Evolutionary conservation across 2,329 filamentous ascomycete species (phyloP).

Genomic region (Aspergillus sp.): DNA sequence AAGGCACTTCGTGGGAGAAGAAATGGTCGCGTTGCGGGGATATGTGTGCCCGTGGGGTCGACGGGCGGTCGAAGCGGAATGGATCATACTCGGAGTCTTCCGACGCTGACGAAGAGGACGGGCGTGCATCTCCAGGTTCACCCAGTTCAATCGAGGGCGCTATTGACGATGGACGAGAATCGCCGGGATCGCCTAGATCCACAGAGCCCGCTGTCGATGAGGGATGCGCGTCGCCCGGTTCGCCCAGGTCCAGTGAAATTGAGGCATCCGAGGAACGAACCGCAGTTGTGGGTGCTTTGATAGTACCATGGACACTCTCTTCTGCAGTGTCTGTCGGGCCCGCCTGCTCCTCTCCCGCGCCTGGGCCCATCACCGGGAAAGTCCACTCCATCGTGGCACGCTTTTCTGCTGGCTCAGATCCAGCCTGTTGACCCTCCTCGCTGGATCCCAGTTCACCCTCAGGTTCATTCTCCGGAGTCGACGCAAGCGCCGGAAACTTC

Average conservation of each 20-base stretch:
- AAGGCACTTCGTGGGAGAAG: slow-evolving; percentile 18
- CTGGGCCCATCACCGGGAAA: slow-evolving; percentile 37
- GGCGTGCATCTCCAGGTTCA: slow-evolving; percentile 24
- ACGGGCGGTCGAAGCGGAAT: slow-evolving; percentile 32
- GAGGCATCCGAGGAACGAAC: slow-evolving; percentile 9
- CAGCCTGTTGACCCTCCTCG: slow-evolving; percentile 3
- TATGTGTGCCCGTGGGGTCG: slow-evolving; percentile 14
- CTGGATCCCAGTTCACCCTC: slow-evolving; percentile 4
- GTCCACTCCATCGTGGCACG: slow-evolving; percentile 46
- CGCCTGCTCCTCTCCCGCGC: slow-evolving; percentile 8
- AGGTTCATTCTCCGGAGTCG: slow-evolving; percentile 5
- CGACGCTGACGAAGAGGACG: slow-evolving; percentile 27
- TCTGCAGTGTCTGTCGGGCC: slow-evolving; percentile 5
- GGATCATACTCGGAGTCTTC: slow-evolving; percentile 33
- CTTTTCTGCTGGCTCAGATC: slow-evolving; percentile 20
- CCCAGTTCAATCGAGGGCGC: slow-evolving; percentile 11
- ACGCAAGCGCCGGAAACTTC: slow-evolving; percentile 34
- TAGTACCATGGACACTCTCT: slow-evolving; percentile 21
- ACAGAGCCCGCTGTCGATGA: slow-evolving; percentile 12
- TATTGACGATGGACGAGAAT: slow-evolving; percentile 22
- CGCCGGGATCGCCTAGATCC: slow-evolving; percentile 17
- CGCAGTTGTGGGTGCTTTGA: slow-evolving; percentile 19
- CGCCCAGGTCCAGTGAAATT: slow-evolving; percentile 12
- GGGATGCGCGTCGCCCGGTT: slow-evolving; percentile 25
- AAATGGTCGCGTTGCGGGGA: slow-evolving; percentile 22